These are phyloP conservation scores for Heteromeles arbutifolia DNA, from an alignment of 306 rosid genomes.

Conservation along the genomic window DNA sequence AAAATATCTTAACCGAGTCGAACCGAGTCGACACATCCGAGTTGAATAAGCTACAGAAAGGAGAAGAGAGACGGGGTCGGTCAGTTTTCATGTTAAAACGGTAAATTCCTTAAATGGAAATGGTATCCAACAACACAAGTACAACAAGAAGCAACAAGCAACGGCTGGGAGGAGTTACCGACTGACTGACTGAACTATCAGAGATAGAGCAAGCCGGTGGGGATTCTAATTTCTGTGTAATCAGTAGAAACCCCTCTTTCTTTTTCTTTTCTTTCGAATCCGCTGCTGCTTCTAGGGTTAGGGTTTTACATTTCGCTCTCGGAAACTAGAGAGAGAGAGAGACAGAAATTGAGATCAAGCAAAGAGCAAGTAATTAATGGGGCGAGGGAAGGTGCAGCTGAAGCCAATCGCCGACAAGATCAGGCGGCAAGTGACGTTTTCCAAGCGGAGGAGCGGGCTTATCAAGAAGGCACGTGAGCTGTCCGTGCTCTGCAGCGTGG, in stretches of 20 bases:
- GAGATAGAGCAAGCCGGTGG: background rate
- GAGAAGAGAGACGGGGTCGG: background rate
- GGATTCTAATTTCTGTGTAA: background rate
- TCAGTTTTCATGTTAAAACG: background rate
- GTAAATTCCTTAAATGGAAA: background rate
- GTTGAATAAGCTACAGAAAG: background rate
- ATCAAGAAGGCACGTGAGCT: conserved; percentile 28
- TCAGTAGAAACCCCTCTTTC: background rate
- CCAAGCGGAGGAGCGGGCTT: conserved; percentile 19
- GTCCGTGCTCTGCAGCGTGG: conserved; percentile 21
- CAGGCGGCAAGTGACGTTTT: conserved; percentile 26
- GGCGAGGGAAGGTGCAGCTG: conserved; percentile 28
- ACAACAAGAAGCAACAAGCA: background rate
- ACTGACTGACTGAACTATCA: background rate
- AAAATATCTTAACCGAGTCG: background rate
- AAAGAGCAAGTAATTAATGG: background rate
- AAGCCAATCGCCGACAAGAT: conserved; percentile 30
- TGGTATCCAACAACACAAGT: background rate
- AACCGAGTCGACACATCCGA: background rate
- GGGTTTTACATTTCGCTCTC: background rate
- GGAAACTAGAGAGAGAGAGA: background rate
- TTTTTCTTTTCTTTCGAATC: background rate
- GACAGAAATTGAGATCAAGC: background rate
- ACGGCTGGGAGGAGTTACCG: background rate
- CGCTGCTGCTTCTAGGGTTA: background rate